Evolutionary conservation across 140 eudicot genomes (phyloP), one percentile per base, ranked within the genome.

Genomic region (Flaveria floridana): DNA sequence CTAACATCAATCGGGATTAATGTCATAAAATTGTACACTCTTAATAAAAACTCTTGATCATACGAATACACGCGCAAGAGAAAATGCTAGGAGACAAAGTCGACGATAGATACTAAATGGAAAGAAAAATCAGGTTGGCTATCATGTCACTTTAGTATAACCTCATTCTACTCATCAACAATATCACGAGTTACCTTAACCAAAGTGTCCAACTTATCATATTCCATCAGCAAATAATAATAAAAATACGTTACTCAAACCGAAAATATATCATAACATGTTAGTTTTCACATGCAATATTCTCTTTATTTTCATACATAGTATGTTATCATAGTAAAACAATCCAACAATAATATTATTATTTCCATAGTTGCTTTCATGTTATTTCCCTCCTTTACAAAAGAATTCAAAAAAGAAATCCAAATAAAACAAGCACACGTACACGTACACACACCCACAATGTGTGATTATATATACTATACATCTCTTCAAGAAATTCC

Each of bases 391-490:
- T 6, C 3, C 30, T 66, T 66, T n/a, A 39, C 4, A 66, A 66
- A 13, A 25, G 8, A 48, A 55, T 30, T 19, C 34, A 18, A 37
- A 65, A 65, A 65, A 65, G 6, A 16, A 37, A 8, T 30, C 2
- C 2, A 64, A 64, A 15, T 5, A 57, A 41, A 72, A 20, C 44
- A 57, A 48, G 57, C 64, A 72, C 66, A 11, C 25, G 25, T 23
- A 23, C 37, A 16, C 10, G n/a, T 28, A 41, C 56, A 50, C 21
- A 64, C 67, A 47, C 41, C 44, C 82, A 37, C 72, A 25, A 74
- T 30, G 68, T 80, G 80, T 74, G 76, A 74, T 12, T 56, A 76
- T 76, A 51, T 69, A 80, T 69, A 70, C 46, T 70, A 82, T 48
- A 65, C 72, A 39, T 72, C 61, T 71, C 70, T 70, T 21, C 73